Evolutionary conservation across 2,329 filamentous ascomycete species (phyloP).

Genomic region (Fusarium floridanum): DNA sequence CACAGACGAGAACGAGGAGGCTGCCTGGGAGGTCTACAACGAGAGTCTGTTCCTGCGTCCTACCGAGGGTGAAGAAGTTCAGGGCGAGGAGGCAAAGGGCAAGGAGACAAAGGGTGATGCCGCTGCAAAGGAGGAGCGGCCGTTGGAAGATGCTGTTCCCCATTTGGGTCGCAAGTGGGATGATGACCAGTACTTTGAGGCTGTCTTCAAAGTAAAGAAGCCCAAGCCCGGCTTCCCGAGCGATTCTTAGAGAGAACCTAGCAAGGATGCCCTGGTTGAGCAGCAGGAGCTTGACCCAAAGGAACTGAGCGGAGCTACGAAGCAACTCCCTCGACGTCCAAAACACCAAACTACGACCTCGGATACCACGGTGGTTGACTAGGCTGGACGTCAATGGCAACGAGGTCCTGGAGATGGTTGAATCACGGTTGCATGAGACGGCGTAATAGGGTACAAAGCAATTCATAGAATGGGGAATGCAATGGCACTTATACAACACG

Average conservation of each 20-base stretch:
- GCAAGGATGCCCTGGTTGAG: slow-evolving; percentile 34
- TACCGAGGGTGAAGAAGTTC: slow-evolving; percentile 16
- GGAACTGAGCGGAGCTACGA: slow-evolving; percentile 43
- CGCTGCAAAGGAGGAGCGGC: slow-evolving; percentile 27
- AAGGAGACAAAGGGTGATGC: slow-evolving; percentile 30
- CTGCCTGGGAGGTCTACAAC: slow-evolving; percentile 82
- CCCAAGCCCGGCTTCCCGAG: slow-evolving; percentile 48
- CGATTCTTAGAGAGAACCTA: slow-evolving; percentile 48
- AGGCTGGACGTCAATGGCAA: background rate
- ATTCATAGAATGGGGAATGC: slow-evolving; percentile 8
- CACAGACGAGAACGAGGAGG: slow-evolving; percentile 82
- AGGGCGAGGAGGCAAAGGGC: slow-evolving; percentile 24
- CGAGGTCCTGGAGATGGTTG: background rate
- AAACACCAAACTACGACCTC: slow-evolving; percentile 43
- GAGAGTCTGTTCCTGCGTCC: slow-evolving; percentile 70
- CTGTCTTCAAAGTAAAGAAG: slow-evolving; percentile 60
- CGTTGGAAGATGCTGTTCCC: slow-evolving; percentile 55
- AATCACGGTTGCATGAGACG: slow-evolving; percentile 38
- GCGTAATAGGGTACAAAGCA: slow-evolving; percentile 34
- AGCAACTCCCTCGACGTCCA: slow-evolving; percentile 45
- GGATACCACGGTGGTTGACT: slow-evolving; percentile 30
- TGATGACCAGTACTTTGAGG: slow-evolving; percentile 59
- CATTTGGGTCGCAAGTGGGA: slow-evolving; percentile 58
- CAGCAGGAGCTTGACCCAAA: slow-evolving; percentile 27
- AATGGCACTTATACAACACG: slow-evolving; percentile 3